A percentile compares a stretch with the other conserved stretches of the same genome.
Evolutionary conservation across 1,284 basidiomycete species (phyloP).

Genomic region (Phlebopus sp.): DNA sequence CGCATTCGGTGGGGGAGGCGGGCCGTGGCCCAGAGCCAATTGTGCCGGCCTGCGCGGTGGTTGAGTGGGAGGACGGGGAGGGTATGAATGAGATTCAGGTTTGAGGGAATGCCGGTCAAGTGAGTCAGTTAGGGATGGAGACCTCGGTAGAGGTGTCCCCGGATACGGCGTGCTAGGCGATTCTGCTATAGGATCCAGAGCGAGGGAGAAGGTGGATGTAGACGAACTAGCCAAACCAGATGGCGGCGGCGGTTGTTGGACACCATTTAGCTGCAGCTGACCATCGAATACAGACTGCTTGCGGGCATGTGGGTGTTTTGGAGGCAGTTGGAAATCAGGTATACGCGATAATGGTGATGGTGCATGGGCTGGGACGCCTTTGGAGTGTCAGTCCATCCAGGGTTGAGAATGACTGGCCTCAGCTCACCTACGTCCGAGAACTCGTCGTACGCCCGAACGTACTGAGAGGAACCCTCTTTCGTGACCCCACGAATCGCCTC

Average conservation of each 20-base stretch:
- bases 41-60: conserved; percentile 34
- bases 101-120: conserved; percentile 16
- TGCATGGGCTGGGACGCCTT: conserved; percentile 8
- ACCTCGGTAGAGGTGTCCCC: conserved; percentile 34
- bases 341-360: conserved; percentile 49
- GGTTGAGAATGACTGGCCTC: not conserved
- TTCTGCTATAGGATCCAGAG: conserved; percentile 70
- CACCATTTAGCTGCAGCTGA: conserved; percentile 40
- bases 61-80: conserved; percentile 19
- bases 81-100: conserved; percentile 18
- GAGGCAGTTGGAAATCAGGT: conserved; percentile 49
- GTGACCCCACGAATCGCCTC: conserved; percentile 3
- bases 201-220: conserved; percentile 58
- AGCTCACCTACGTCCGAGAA: conserved; percentile 23
- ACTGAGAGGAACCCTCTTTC: conserved; percentile 14
- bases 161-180: conserved; percentile 39
- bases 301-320: conserved; percentile 73
- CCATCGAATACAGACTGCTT: conserved; percentile 68
- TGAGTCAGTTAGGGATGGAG: conserved; percentile 23
- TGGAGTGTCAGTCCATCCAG: conserved; percentile 5
- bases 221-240: conserved; percentile 45
- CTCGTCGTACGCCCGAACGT: conserved; percentile 31
- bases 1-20: conserved; percentile 22
- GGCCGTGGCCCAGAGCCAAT: conserved; percentile 47
- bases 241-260: conserved; percentile 31